These are phyloP conservation scores for Emmonsia crescens DNA, from an alignment of 2,329 filamentous ascomycete species.

Conservation along the genomic window DNA sequence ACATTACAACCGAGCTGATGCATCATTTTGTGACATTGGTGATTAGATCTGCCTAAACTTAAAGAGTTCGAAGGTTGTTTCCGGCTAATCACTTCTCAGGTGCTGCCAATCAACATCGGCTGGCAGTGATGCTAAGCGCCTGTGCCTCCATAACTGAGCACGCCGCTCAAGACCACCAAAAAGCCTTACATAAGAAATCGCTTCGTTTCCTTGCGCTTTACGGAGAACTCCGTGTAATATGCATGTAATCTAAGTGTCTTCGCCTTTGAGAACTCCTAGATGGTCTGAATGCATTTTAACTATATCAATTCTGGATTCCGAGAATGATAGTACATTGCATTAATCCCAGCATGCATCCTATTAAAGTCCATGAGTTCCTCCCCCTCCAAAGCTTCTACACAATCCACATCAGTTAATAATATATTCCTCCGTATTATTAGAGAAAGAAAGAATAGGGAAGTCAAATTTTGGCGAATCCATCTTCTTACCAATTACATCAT, in stretches of 20 bases:
- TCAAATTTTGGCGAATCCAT: too few species aligned
- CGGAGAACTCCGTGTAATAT: neutral
- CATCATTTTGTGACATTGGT: neutral
- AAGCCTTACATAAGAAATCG: neutral
- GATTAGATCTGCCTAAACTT: neutral
- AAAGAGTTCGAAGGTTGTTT: too few species aligned
- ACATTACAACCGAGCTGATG: neutral
- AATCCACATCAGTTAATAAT: neutral
- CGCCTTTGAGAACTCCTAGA: neutral
- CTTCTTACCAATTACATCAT: conserved; percentile 8
- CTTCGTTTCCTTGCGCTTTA: neutral
- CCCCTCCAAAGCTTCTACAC: conserved; percentile 1
- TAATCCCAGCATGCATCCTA: neutral
- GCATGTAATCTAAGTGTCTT: neutral
- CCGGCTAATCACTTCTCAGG: neutral
- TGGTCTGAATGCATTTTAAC: neutral
- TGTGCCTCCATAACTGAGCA: neutral
- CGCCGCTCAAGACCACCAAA: neutral
- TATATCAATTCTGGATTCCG: neutral
- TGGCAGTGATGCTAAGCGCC: neutral
- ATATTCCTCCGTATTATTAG: neutral
- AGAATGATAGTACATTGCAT: conserved; percentile 1
- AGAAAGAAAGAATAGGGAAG: neutral
- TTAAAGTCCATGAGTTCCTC: neutral
- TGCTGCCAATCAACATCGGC: neutral